A percentile compares a stretch with the other conserved stretches of the same genome.
Conservation (phyloP, 2,329 filamentous ascomycete genomes). For the Pyricularia sp. region DNA sequence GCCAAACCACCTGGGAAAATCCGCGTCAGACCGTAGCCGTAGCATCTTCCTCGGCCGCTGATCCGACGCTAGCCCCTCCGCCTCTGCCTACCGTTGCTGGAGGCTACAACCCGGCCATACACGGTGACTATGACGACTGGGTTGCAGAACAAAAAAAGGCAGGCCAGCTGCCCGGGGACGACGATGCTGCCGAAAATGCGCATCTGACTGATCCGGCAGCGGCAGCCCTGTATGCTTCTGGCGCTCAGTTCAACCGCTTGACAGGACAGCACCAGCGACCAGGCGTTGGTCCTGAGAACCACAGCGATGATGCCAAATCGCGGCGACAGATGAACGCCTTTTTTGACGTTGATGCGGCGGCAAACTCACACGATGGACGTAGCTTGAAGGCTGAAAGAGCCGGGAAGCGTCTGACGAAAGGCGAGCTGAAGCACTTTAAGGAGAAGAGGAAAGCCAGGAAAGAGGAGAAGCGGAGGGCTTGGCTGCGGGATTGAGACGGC, state of each 20-base stretch:
- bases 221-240: slow-evolving; percentile 11
- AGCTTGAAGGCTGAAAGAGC: slow-evolving; percentile 88
- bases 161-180: slow-evolving; percentile 20
- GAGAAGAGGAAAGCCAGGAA: slow-evolving; percentile 84
- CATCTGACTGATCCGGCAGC: slow-evolving; percentile 29
- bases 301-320: slow-evolving; percentile 82
- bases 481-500: slow-evolving; percentile 65
- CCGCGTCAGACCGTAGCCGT: slow-evolving; percentile 52
- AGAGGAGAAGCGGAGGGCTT: slow-evolving; percentile 88
- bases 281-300: slow-evolving; percentile 60
- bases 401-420: slow-evolving; percentile 73
- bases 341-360: slow-evolving; percentile 92
- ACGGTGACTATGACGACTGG: slow-evolving; percentile 95
- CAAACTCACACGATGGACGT: slow-evolving; percentile 80
- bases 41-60: slow-evolving; percentile 21
- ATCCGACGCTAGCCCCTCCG: slow-evolving; percentile 14
- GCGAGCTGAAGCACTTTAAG: slow-evolving; percentile 84
- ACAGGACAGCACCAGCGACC: slow-evolving; percentile 72
- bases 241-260: slow-evolving; percentile 71
- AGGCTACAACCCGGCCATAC: slow-evolving; percentile 92
- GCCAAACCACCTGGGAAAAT: slow-evolving; percentile 73
- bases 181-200: slow-evolving; percentile 22
- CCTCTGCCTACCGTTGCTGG: slow-evolving; percentile 37
- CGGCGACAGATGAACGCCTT: slow-evolving; percentile 84
- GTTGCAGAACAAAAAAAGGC: slow-evolving; percentile 57